Percentiles rank a stretch among this genome's conserved stretches.
Evolutionary conservation across 23 red algal genomes (phyloP).

Genomic region (Chondrus crispus): DNA sequence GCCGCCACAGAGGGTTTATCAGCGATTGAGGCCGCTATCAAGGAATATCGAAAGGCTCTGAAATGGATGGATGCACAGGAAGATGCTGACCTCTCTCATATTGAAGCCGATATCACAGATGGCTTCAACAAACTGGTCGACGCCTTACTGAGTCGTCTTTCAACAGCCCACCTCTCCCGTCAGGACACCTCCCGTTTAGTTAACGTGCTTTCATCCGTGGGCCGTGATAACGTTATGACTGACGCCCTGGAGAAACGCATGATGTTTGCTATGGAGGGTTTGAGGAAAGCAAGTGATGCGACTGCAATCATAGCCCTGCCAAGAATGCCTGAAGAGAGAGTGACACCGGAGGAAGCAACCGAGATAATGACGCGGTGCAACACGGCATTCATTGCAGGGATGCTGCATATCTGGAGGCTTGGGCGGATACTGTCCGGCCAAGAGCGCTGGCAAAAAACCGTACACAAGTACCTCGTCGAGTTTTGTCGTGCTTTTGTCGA

Average conservation of each 20-base stretch:
- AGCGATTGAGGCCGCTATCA: neutral
- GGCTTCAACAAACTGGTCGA: slow-evolving; percentile 5
- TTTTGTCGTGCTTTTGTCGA: neutral
- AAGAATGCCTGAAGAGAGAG: neutral
- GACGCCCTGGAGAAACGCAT: neutral
- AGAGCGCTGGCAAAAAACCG: slow-evolving; percentile 6
- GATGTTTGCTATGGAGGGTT: neutral
- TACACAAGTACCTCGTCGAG: neutral
- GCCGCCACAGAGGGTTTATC: neutral
- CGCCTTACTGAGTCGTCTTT: slow-evolving; percentile 12
- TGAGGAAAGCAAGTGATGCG: neutral
- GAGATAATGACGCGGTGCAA: slow-evolving; percentile 14
- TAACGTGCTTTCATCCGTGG: slow-evolving; percentile 1
- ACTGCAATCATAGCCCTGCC: neutral
- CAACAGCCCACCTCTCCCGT: neutral
- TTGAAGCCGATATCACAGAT: neutral
- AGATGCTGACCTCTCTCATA: neutral
- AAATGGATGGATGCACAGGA: slow-evolving; percentile 27
- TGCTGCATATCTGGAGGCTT: slow-evolving; percentile 32
- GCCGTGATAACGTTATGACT: neutral
- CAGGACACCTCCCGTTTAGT: slow-evolving; percentile 16
- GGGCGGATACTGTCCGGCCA: neutral
- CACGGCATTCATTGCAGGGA: neutral
- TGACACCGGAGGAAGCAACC: neutral
- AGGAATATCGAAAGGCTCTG: slow-evolving; percentile 3